These are phyloP conservation scores for Clausena lansium DNA, from an alignment of 345 rosid species.

Conservation along the genomic window DNA sequence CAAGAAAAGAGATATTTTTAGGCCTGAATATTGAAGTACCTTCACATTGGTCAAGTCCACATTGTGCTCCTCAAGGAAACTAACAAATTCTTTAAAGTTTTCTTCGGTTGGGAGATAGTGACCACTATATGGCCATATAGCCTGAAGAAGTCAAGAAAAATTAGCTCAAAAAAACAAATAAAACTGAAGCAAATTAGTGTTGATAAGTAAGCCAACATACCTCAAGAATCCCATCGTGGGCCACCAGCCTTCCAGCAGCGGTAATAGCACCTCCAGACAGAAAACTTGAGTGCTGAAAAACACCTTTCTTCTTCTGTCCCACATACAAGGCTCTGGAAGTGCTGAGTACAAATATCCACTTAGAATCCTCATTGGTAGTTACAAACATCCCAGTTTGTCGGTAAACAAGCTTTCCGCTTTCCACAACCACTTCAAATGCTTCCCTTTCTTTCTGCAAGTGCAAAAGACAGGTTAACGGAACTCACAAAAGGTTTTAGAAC, in stretches of 20 bases:
- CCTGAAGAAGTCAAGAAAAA: conserved; percentile 27
- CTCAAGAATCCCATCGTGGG: conserved; percentile 56
- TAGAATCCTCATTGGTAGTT: conserved; percentile 43
- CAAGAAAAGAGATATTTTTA: background rate
- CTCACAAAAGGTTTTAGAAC: background rate
- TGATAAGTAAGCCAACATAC: conserved; percentile 22
- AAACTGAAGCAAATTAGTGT: background rate
- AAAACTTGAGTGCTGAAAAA: conserved; percentile 66
- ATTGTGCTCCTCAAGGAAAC: conserved; percentile 53
- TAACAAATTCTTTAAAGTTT: conserved; percentile 51
- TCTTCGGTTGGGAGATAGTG: conserved; percentile 71
- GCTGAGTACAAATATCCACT: conserved; percentile 73
- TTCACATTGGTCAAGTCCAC: conserved; percentile 57
- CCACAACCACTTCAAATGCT: conserved; percentile 57
- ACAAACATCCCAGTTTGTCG: conserved; percentile 38
- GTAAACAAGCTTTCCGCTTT: conserved; percentile 51
- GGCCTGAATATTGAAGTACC: conserved; percentile 28
- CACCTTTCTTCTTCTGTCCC: conserved; percentile 64
- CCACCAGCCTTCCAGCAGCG: conserved; percentile 63
- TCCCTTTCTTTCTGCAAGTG: conserved; percentile 64
- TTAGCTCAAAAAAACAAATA: background rate
- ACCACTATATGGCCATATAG: conserved; percentile 73
- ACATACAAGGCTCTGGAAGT: conserved; percentile 59
- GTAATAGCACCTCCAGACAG: conserved; percentile 67
- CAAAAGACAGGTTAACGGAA: background rate